Evolutionary conservation across 2,329 filamentous ascomycete genomes (phyloP).

Genomic region (Fusarium guadeloupense): DNA sequence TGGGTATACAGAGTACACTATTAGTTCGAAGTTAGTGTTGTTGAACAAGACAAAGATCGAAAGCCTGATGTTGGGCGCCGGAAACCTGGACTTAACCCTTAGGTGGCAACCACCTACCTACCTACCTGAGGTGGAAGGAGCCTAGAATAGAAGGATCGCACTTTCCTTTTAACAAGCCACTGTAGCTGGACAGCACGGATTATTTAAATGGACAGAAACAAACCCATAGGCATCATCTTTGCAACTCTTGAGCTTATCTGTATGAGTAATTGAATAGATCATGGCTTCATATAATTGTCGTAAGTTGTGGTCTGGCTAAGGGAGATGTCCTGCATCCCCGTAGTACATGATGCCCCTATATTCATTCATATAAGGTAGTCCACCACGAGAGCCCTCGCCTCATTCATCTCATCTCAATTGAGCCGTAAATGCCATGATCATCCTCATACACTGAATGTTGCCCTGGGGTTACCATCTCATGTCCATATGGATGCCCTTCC

Average conservation of each 20-base stretch:
- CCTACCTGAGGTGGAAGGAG: too few species aligned
- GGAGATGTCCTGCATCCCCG: slow-evolving; percentile 26
- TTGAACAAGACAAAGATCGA: background rate
- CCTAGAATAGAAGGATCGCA: too few species aligned
- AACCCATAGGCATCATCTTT: too few species aligned
- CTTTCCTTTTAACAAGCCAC: too few species aligned
- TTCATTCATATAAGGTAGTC: slow-evolving; percentile 14
- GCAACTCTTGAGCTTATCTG: too few species aligned
- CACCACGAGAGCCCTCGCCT: slow-evolving; percentile 1
- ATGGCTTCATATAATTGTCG: slow-evolving; percentile 31
- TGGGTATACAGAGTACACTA: background rate
- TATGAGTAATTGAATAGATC: background rate
- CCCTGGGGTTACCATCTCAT: slow-evolving; percentile 17
- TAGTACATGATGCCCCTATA: slow-evolving; percentile 7
- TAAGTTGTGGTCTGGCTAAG: slow-evolving; percentile 27
- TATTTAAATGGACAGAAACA: too few species aligned
- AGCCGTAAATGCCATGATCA: slow-evolving; percentile 25
- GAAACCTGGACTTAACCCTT: too few species aligned
- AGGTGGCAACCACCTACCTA: too few species aligned
- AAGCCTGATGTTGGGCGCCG: too few species aligned
- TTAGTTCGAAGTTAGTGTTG: background rate
- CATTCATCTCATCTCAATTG: slow-evolving; percentile 25
- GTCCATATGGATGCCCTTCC: slow-evolving; percentile 21
- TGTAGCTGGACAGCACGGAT: too few species aligned
- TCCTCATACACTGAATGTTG: slow-evolving; percentile 27